Evolutionary conservation across 805 yeast species (phyloP).

Genomic region (Metschnikowia lochheadii): DNA sequence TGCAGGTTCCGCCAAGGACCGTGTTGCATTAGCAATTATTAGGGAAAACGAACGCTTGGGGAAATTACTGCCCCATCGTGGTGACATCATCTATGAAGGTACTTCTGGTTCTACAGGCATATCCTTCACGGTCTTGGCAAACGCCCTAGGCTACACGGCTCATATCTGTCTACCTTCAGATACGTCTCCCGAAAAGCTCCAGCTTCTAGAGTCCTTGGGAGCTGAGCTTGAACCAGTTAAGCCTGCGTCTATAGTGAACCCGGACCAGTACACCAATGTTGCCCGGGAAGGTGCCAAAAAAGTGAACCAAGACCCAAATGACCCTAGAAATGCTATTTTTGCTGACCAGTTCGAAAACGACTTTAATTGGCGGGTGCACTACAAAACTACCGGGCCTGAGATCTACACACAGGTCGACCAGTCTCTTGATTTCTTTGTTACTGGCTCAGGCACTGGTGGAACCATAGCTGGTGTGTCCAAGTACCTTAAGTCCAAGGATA

Average conservation of each 20-base stretch:
- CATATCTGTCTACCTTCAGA: slow-evolving; percentile 96
- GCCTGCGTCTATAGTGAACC: slow-evolving; percentile 95
- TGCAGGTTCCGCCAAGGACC: slow-evolving; percentile 93
- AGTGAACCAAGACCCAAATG: slow-evolving; percentile 37
- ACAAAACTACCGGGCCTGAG: slow-evolving; percentile 85
- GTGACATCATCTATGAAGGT: slow-evolving; percentile 85
- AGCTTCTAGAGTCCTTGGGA: slow-evolving; percentile 67
- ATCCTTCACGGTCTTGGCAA: slow-evolving; percentile 84
- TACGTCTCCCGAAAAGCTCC: slow-evolving; percentile 79
- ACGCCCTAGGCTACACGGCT: slow-evolving; percentile 82
- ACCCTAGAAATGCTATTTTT: slow-evolving; percentile 60
- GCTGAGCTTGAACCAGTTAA: slow-evolving; percentile 81
- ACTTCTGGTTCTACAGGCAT: slow-evolving; percentile 97
- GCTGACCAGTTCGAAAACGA: slow-evolving; percentile 96
- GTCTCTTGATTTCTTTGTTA: slow-evolving; percentile 66
- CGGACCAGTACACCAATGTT: slow-evolving; percentile 85
- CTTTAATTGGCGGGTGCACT: slow-evolving; percentile 84
- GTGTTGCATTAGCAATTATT: slow-evolving; percentile 86
- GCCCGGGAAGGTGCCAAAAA: slow-evolving; percentile 66
- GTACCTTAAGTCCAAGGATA: slow-evolving; percentile 41
- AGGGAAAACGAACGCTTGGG: slow-evolving; percentile 62
- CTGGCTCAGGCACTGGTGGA: slow-evolving; percentile 91
- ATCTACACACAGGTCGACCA: slow-evolving; percentile 71
- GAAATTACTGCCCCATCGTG: slow-evolving; percentile 49
- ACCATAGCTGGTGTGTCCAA: slow-evolving; percentile 26